A percentile compares a stretch with the other conserved stretches of the same genome.
These are phyloP conservation scores for Elasticomyces elasticus DNA, from an alignment of 495 filamentous ascomycete species.

Conservation along the genomic window DNA sequence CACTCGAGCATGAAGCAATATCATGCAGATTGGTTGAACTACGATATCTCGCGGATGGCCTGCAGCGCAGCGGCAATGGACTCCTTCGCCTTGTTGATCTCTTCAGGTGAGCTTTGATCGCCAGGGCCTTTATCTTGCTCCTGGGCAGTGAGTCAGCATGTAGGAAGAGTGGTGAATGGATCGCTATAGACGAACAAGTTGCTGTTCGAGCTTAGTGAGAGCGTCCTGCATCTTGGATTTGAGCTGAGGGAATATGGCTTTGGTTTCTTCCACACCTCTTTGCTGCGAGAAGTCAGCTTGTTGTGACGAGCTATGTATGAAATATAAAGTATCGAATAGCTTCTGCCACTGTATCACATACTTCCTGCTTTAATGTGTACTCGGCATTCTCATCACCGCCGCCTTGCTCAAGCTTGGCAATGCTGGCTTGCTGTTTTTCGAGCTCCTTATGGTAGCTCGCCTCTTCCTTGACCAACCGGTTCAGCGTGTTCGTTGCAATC, in stretches of 20 bases:
- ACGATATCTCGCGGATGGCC: conserved; percentile 25
- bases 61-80: conserved; percentile 29
- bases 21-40: background rate
- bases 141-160: conserved; percentile 17
- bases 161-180: background rate
- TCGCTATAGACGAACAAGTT: conserved; percentile 41
- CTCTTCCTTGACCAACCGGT: conserved; percentile 85
- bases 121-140: conserved; percentile 29
- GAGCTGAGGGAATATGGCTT: conserved; percentile 62
- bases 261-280: conserved; percentile 69
- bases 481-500: conserved; percentile 62
- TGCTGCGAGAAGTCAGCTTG: conserved; percentile 39
- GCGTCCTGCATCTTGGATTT: conserved; percentile 55
- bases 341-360: conserved; percentile 29
- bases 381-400: conserved; percentile 40
- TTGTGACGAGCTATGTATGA: too few species aligned
- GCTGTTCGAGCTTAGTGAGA: conserved; percentile 55
- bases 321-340: too few species aligned
- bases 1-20: too few species aligned
- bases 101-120: conserved; percentile 25
- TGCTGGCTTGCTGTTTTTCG: conserved; percentile 55
- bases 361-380: conserved; percentile 75
- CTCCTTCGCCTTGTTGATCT: conserved; percentile 34
- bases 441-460: conserved; percentile 79
- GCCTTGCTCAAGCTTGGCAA: conserved; percentile 52